phyloP scores from a whole-genome alignment of 257 asterid species.

The Linaria vulgaris region DNA sequence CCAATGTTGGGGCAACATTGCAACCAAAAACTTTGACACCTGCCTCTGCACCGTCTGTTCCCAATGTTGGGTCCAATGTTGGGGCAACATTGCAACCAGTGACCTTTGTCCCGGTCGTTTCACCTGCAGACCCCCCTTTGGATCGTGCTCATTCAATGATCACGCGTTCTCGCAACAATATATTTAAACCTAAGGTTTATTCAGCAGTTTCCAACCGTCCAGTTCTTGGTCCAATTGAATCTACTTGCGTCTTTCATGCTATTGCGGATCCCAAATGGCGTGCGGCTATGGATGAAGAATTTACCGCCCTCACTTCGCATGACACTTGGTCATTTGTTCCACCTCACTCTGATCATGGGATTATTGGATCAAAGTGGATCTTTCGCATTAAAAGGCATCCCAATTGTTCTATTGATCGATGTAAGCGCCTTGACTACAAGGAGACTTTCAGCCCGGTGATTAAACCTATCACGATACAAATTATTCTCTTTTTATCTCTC shows the following conservation, averaged over 20 bases:
- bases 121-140: too few species aligned
- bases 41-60: too few species aligned
- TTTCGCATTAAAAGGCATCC: background rate
- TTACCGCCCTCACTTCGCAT: background rate
- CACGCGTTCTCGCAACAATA: background rate
- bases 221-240: background rate
- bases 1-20: too few species aligned
- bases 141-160: background rate
- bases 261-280: background rate
- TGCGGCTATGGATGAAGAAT: background rate
- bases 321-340: background rate
- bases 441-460: background rate
- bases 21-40: too few species aligned
- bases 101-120: too few species aligned
- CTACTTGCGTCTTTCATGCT: background rate
- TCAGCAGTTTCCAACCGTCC: background rate
- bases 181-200: background rate
- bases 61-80: too few species aligned
- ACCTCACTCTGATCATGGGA: background rate
- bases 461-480: background rate
- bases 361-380: background rate
- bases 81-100: too few species aligned
- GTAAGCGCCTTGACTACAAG: background rate
- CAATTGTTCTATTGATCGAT: background rate
- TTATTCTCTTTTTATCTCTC: background rate